phyloP scores from a whole-genome alignment of 2,329 filamentous ascomycete genomes.

The Cercospora sp. region DNA sequence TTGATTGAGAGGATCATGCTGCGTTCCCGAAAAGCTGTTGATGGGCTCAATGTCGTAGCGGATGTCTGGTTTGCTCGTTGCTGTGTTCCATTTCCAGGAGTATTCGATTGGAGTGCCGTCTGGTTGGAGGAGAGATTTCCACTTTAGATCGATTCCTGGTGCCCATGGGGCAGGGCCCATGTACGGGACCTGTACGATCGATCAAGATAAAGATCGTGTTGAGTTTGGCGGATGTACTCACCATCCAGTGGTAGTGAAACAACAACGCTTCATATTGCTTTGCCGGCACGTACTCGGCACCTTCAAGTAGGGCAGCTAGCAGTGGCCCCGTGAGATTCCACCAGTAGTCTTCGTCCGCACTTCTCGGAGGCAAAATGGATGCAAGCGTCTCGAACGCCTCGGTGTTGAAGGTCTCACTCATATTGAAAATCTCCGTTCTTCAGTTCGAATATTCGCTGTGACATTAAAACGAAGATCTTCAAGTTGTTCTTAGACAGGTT shows the following conservation, averaged over 20 bases:
- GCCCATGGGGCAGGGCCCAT: background rate
- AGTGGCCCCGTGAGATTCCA: background rate
- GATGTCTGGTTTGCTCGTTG: background rate
- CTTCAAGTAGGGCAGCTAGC: background rate
- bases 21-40: background rate
- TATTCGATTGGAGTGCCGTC: background rate
- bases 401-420: background rate
- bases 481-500: background rate
- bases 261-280: background rate
- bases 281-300: background rate
- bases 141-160: background rate
- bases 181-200: background rate
- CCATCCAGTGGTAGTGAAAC: background rate
- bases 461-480: too few relatives aligned
- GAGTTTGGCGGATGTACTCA: too few relatives aligned
- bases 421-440: background rate
- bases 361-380: background rate
- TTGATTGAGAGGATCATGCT: background rate
- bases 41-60: background rate
- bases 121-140: background rate
- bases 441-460: background rate
- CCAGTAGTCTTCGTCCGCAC: background rate
- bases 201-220: background rate
- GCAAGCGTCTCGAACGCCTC: background rate
- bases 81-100: background rate